phyloP scores from a whole-genome alignment of 345 rosid genomes.

The Combretum micranthum region DNA sequence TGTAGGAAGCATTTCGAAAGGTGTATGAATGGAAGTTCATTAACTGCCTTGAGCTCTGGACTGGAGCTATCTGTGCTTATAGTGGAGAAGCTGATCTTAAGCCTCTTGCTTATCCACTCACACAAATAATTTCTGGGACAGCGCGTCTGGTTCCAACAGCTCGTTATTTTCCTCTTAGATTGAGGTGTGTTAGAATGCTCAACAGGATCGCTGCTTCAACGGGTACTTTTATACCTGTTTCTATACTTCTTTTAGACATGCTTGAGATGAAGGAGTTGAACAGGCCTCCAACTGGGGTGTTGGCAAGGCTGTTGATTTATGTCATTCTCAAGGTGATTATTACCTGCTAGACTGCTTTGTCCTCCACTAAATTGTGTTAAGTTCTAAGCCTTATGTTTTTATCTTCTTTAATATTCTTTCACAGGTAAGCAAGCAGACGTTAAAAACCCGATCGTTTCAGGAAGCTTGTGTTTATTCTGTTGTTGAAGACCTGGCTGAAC shows the following conservation, averaged over 20 bases:
- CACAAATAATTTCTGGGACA: slow-evolving; percentile 84
- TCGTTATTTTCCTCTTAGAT: slow-evolving; percentile 82
- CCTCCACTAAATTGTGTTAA: background rate
- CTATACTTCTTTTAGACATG: slow-evolving; percentile 91
- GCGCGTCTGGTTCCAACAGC: slow-evolving; percentile 92
- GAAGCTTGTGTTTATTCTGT: slow-evolving; percentile 87
- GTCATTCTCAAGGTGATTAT: slow-evolving; percentile 58
- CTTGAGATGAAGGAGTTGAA: slow-evolving; percentile 92
- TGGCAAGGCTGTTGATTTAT: slow-evolving; percentile 79
- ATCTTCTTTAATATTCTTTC: slow-evolving; percentile 3
- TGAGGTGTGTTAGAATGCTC: slow-evolving; percentile 89
- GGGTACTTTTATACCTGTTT: slow-evolving; percentile 76
- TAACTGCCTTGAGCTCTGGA: slow-evolving; percentile 97
- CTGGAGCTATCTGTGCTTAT: slow-evolving; percentile 78
- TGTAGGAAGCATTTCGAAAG: slow-evolving; percentile 81
- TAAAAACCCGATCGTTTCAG: slow-evolving; percentile 92
- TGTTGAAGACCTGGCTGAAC: slow-evolving; percentile 82
- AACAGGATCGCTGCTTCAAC: slow-evolving; percentile 75
- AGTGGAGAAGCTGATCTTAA: slow-evolving; percentile 63
- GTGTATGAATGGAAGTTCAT: slow-evolving; percentile 97
- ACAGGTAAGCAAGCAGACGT: slow-evolving; percentile 70
- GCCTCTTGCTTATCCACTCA: slow-evolving; percentile 86
- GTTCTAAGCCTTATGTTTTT: too few species aligned
- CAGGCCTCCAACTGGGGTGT: slow-evolving; percentile 81
- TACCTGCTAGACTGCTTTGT: background rate